phyloP scores from a whole-genome alignment of 148 eudicot species.

The Rhododendron kiyosumense region DNA sequence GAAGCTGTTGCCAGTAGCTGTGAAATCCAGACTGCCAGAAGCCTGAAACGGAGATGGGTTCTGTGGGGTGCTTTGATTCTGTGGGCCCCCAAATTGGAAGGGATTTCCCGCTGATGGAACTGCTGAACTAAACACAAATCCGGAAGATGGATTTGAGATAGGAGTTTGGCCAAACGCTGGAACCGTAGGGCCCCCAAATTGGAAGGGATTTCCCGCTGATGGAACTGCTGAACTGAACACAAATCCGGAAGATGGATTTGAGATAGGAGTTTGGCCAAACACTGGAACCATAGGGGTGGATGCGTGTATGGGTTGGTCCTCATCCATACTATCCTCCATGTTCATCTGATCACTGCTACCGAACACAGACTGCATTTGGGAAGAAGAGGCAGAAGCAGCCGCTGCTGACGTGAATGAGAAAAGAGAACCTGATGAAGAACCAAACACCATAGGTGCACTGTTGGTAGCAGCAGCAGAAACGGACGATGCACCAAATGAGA shows the following conservation, averaged over 20 bases:
- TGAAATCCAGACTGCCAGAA: conserved; percentile 54
- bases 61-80: conserved; percentile 38
- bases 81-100: conserved; percentile 70
- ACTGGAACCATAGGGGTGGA: conserved; percentile 36
- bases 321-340: conserved; percentile 90
- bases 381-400: conserved; percentile 23
- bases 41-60: conserved; percentile 47
- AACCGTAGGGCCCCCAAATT: conserved; percentile 47
- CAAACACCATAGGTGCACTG: conserved; percentile 38
- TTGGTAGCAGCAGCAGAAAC: conserved; percentile 26
- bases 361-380: conserved; percentile 31
- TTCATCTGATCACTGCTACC: conserved; percentile 56
- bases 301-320: conserved; percentile 65
- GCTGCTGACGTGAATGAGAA: conserved; percentile 44
- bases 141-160: conserved; percentile 29
- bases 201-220: conserved; percentile 44
- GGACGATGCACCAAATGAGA: conserved; percentile 47
- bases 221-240: conserved; percentile 40
- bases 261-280: conserved; percentile 42
- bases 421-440: conserved; percentile 33
- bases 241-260: conserved; percentile 38
- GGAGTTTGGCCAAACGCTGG: conserved; percentile 51
- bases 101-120: conserved; percentile 37
- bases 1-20: conserved; percentile 56
- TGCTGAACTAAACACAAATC: conserved; percentile 41